These are phyloP conservation scores for Suillus subalutaceus DNA, from an alignment of 768 basidiomycete genomes.

Conservation along the genomic window DNA sequence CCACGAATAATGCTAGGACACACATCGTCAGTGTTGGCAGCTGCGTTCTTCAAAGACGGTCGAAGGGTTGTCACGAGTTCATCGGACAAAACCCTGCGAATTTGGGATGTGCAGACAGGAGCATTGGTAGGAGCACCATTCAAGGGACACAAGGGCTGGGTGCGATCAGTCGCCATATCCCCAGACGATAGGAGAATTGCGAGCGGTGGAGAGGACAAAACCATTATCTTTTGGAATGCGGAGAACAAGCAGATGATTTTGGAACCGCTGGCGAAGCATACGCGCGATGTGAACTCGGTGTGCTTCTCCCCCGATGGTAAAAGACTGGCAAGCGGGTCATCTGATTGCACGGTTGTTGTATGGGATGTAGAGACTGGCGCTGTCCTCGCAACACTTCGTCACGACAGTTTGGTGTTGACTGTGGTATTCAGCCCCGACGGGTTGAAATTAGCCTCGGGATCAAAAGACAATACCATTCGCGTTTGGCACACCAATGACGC, in stretches of 20 bases:
- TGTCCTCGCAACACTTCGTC: background rate
- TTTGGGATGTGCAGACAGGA: slow-evolving; percentile 8
- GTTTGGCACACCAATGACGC: background rate
- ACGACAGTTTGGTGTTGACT: background rate
- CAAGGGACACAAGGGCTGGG: slow-evolving; percentile 7
- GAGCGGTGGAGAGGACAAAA: slow-evolving; percentile 18
- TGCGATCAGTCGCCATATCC: slow-evolving; percentile 12
- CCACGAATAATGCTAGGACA: background rate
- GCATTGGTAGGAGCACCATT: slow-evolving; percentile 5
- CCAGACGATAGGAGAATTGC: slow-evolving; percentile 13
- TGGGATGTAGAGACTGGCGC: slow-evolving; percentile 10
- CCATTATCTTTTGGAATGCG: slow-evolving; percentile 17
- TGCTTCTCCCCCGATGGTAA: slow-evolving; percentile 45
- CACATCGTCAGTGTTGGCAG: background rate
- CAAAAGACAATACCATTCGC: background rate
- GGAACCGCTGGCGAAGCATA: slow-evolving; percentile 9
- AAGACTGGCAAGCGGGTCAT: slow-evolving; percentile 41
- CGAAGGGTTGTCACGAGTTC: background rate
- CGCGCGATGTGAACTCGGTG: slow-evolving; percentile 32
- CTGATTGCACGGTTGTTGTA: slow-evolving; percentile 27
- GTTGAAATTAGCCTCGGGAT: slow-evolving; percentile 14
- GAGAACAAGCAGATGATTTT: slow-evolving; percentile 4
- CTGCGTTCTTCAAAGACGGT: slow-evolving; percentile 4
- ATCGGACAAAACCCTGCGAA: slow-evolving; percentile 1
- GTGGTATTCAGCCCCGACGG: slow-evolving; percentile 15